These are phyloP conservation scores for Penicillium angulare DNA, from an alignment of 495 filamentous ascomycete species.

Conservation along the genomic window DNA sequence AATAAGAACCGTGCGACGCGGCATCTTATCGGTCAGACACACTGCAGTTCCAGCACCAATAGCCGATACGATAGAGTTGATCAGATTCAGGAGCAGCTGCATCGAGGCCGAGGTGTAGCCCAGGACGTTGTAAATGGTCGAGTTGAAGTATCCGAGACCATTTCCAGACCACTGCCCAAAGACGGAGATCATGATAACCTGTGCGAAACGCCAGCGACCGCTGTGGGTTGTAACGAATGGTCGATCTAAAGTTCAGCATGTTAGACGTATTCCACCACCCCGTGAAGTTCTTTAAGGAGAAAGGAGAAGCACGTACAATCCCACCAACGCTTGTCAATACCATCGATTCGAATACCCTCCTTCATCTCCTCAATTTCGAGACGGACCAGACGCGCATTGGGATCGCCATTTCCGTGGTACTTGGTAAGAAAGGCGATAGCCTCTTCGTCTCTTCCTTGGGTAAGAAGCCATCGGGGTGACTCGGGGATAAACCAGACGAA, in stretches of 20 bases:
- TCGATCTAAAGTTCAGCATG: constrained; percentile 25
- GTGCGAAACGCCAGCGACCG: constrained; percentile 59
- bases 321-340: constrained; percentile 64
- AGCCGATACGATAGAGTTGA: constrained; percentile 67
- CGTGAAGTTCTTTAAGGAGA: neutral
- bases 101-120: constrained; percentile 46
- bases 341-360: constrained; percentile 54
- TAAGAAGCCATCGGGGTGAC: constrained; percentile 58
- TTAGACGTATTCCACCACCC: too few relatives aligned
- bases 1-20: constrained; percentile 59
- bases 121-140: constrained; percentile 37
- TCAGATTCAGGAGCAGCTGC: constrained; percentile 60
- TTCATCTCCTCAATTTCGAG: constrained; percentile 59
- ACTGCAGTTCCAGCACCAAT: constrained; percentile 66
- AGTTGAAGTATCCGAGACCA: constrained; percentile 49
- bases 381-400: constrained; percentile 50
- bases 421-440: constrained; percentile 54
- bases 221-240: constrained; percentile 59
- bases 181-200: constrained; percentile 62
- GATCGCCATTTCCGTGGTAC: constrained; percentile 58
- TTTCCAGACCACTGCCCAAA: constrained; percentile 54
- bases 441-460: constrained; percentile 52
- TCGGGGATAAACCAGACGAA: constrained; percentile 62
- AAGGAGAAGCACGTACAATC: constrained; percentile 51
- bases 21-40: constrained; percentile 63